Evolutionary conservation across 495 filamentous ascomycete species (phyloP).

Genomic region (Penicillium arizonense): DNA sequence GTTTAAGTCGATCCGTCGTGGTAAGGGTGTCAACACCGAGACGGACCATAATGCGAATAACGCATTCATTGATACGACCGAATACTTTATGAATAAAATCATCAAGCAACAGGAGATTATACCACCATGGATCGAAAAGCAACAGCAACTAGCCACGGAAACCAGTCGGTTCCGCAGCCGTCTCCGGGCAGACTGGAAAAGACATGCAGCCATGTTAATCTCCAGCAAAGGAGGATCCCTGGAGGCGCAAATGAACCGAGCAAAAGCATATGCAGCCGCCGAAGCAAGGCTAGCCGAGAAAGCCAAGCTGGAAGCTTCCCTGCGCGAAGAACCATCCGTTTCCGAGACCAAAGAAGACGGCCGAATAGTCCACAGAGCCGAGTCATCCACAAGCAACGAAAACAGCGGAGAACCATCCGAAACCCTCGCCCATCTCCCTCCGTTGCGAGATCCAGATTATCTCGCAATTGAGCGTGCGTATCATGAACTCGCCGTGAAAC

Average conservation of each 20-base stretch:
- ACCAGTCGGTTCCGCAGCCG: constrained; percentile 68
- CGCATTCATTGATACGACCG: constrained; percentile 93
- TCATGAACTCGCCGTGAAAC: constrained; percentile 71
- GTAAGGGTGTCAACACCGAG: constrained; percentile 66
- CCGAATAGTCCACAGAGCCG: constrained; percentile 16
- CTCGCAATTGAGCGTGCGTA: constrained; percentile 71
- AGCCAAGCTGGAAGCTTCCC: constrained; percentile 46
- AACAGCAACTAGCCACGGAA: constrained; percentile 79
- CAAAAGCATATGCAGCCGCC: constrained; percentile 69
- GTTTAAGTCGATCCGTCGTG: constrained; percentile 84
- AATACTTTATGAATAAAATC: constrained; percentile 98
- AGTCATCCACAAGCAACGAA: constrained; percentile 5
- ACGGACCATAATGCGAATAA: constrained; percentile 78
- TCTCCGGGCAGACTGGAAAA: constrained; percentile 79
- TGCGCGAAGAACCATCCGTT: constrained; percentile 13
- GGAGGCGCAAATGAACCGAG: constrained; percentile 71
- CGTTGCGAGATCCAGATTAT: constrained; percentile 47
- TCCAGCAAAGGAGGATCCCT: constrained; percentile 75
- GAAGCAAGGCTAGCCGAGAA: constrained; percentile 55
- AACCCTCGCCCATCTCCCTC: constrained; percentile 37
- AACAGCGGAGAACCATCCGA: background rate
- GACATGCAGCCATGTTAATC: constrained; percentile 80
- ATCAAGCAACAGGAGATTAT: constrained; percentile 83
- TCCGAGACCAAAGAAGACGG: constrained; percentile 28
- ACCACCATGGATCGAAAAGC: constrained; percentile 83